Conservation (phyloP, 148 eudicot species). For the Camellia sinensis region DNA sequence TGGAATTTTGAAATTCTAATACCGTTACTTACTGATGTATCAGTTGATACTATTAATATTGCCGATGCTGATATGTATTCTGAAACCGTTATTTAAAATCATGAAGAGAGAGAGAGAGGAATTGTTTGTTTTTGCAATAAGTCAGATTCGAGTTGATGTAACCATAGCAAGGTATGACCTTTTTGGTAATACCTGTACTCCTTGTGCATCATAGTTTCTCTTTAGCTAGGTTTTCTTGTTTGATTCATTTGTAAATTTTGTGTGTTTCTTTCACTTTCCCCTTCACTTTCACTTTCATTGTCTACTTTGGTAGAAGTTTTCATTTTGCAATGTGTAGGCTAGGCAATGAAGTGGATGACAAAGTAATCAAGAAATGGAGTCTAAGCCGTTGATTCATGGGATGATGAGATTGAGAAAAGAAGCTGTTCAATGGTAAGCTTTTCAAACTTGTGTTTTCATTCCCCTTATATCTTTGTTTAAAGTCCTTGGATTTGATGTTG, state of each 20-base stretch:
- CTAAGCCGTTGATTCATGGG: background rate
- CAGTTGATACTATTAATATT: too few relatives aligned
- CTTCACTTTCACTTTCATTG: background rate
- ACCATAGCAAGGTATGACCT: background rate
- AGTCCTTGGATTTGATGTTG: conserved; percentile 1
- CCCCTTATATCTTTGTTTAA: background rate
- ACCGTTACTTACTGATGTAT: too few relatives aligned
- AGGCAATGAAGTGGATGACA: background rate
- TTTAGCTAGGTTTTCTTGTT: background rate
- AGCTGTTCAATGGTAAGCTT: conserved; percentile 6
- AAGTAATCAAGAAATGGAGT: conserved; percentile 6
- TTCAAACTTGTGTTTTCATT: background rate
- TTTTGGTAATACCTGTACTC: background rate
- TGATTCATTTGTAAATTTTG: background rate
- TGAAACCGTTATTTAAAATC: too few relatives aligned
- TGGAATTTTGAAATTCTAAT: too few relatives aligned
- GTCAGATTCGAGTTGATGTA: background rate
- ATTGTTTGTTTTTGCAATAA: background rate
- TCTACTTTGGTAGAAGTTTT: conserved; percentile 1
- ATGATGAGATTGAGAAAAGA: background rate
- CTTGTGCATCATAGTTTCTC: background rate
- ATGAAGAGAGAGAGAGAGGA: background rate
- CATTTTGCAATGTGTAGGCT: conserved; percentile 5
- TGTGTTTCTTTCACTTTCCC: background rate
- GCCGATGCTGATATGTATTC: too few relatives aligned